phyloP scores from a whole-genome alignment of 2,329 filamentous ascomycete species.

The Nemania sp. region DNA sequence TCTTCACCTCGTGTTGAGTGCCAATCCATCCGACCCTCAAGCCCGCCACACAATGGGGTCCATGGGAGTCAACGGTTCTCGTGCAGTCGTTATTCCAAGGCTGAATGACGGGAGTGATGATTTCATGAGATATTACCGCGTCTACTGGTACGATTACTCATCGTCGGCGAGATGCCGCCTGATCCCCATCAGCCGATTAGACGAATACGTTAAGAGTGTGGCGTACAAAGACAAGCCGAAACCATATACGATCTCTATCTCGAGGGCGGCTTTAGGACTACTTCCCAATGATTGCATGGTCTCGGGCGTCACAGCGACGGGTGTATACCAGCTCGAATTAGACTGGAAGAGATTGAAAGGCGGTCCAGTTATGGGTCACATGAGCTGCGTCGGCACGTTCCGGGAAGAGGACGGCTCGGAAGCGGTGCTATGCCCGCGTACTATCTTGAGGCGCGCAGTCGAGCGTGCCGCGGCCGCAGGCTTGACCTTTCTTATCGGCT shows the following conservation, averaged over 20 bases:
- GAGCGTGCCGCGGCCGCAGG: slow-evolving; percentile 54
- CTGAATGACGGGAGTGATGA: too few relatives aligned
- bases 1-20: too few relatives aligned
- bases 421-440: slow-evolving; percentile 65
- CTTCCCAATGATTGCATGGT: slow-evolving; percentile 67
- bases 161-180: slow-evolving; percentile 67
- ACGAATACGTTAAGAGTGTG: too few relatives aligned
- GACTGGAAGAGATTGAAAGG: slow-evolving; percentile 65
- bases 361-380: slow-evolving; percentile 62
- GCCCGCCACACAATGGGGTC: too few relatives aligned
- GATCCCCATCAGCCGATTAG: too few relatives aligned
- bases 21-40: too few relatives aligned
- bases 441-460: slow-evolving; percentile 60
- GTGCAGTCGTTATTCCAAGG: too few relatives aligned
- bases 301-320: slow-evolving; percentile 57
- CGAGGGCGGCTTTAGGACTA: slow-evolving; percentile 65
- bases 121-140: slow-evolving; percentile 73
- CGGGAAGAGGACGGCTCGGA: slow-evolving; percentile 55
- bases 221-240: too few relatives aligned
- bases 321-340: slow-evolving; percentile 68
- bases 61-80: too few relatives aligned
- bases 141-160: slow-evolving; percentile 82
- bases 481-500: slow-evolving; percentile 69
- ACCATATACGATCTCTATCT: slow-evolving; percentile 58
- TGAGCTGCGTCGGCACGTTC: slow-evolving; percentile 70